phyloP scores from a whole-genome alignment of 371 early-diverging fungal species.

The Actinomortierella wolfii region DNA sequence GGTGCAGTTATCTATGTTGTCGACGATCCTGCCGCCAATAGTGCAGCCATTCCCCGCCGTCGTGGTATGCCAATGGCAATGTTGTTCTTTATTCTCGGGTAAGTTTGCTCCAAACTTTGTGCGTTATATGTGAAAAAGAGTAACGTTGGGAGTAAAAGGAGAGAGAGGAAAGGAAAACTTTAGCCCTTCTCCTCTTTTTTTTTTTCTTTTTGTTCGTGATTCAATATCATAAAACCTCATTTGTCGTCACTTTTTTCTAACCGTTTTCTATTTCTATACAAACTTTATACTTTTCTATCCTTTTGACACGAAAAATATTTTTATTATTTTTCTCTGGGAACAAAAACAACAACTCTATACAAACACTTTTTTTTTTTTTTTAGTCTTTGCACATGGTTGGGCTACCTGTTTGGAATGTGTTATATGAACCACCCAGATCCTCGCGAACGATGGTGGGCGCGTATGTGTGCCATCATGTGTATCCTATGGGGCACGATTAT shows the following conservation, averaged over 20 bases:
- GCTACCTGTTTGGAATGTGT: conserved; percentile 33
- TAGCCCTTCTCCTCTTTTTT: neutral
- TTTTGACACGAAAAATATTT: too few relatives aligned
- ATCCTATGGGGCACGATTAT: conserved; percentile 17
- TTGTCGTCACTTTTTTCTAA: neutral
- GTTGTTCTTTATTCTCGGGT: conserved; percentile 31
- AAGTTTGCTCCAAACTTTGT: neutral
- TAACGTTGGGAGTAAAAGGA: neutral
- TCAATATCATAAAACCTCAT: neutral
- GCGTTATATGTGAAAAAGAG: neutral
- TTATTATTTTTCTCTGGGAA: neutral
- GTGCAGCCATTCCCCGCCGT: neutral
- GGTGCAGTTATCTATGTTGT: conserved; percentile 17
- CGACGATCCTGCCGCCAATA: conserved; percentile 5
- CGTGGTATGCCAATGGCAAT: conserved; percentile 17
- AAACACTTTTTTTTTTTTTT: neutral
- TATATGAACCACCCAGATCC: conserved; percentile 16
- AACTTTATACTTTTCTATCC: too few relatives aligned
- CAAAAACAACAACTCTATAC: too few relatives aligned
- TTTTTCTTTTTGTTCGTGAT: neutral
- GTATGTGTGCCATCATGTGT: conserved; percentile 22
- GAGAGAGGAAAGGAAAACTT: neutral
- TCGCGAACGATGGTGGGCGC: conserved; percentile 23
- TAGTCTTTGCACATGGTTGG: conserved; percentile 29
- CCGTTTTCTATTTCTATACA: neutral